Percentiles rank a stretch among this genome's conserved stretches.
These are phyloP conservation scores for Alternaria conjuncta DNA, from an alignment of 2,329 filamentous ascomycete species.

Conservation along the genomic window DNA sequence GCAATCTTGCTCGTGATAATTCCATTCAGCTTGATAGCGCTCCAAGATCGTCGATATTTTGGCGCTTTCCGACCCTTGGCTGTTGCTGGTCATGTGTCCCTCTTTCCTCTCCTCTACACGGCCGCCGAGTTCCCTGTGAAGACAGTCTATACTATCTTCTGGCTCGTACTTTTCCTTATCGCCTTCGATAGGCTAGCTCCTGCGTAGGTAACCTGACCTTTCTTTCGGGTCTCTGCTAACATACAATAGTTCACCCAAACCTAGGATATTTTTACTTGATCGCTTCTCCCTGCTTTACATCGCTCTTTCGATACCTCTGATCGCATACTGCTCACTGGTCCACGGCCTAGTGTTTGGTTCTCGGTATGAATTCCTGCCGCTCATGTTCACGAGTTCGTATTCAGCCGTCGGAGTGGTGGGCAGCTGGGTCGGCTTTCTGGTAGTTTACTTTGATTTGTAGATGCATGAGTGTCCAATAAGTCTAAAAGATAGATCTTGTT, in stretches of 20 bases:
- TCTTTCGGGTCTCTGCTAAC: slow-evolving; percentile 19
- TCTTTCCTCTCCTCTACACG: slow-evolving; percentile 94
- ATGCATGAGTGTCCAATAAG: neutral
- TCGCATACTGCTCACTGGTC: slow-evolving; percentile 84
- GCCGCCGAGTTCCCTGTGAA: slow-evolving; percentile 93
- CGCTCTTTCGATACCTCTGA: slow-evolving; percentile 84
- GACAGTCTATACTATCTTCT: slow-evolving; percentile 88
- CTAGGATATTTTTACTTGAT: slow-evolving; percentile 89
- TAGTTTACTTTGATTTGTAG: slow-evolving; percentile 75
- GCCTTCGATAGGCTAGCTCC: slow-evolving; percentile 88
- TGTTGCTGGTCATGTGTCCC: slow-evolving; percentile 90
- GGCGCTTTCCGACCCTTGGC: slow-evolving; percentile 90
- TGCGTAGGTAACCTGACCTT: slow-evolving; percentile 57
- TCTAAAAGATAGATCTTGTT: neutral
- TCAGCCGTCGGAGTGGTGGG: slow-evolving; percentile 92
- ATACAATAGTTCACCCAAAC: slow-evolving; percentile 65
- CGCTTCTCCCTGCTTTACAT: slow-evolving; percentile 91
- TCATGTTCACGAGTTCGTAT: slow-evolving; percentile 98
- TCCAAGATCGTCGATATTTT: slow-evolving; percentile 88
- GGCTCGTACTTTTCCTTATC: slow-evolving; percentile 85
- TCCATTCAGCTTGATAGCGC: slow-evolving; percentile 89
- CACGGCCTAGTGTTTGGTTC: slow-evolving; percentile 85
- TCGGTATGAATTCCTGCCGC: slow-evolving; percentile 84
- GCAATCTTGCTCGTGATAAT: slow-evolving; percentile 93
- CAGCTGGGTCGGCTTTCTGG: slow-evolving; percentile 93